A percentile compares a stretch with the other conserved stretches of the same genome.
phyloP scores from a whole-genome alignment of 345 rosid genomes.

The Excoecaria cochinchinensis region DNA sequence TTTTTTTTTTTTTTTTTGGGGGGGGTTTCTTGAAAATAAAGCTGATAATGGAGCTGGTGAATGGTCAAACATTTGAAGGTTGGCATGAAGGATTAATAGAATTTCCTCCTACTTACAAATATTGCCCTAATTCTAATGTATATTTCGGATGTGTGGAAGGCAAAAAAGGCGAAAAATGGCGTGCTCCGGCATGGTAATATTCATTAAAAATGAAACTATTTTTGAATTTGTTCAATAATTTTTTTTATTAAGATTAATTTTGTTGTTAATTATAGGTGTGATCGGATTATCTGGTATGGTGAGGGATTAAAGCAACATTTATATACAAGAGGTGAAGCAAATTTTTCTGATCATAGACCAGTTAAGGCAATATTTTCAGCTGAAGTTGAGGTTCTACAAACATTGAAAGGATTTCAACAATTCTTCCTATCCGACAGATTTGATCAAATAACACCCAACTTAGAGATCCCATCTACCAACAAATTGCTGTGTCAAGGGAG shows the following conservation, averaged over 20 bases:
- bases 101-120: constrained; percentile 82
- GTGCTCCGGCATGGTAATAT: constrained; percentile 77
- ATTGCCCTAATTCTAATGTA: constrained; percentile 54
- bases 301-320: constrained; percentile 57
- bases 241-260: background rate
- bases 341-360: constrained; percentile 76
- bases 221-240: background rate
- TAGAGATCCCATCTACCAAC: constrained; percentile 30
- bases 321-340: constrained; percentile 63
- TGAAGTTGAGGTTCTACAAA: constrained; percentile 35
- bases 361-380: constrained; percentile 61
- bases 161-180: constrained; percentile 52
- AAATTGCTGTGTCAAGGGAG: constrained; percentile 29
- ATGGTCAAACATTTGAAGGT: constrained; percentile 53
- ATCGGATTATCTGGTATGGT: constrained; percentile 74
- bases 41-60: constrained; percentile 59
- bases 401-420: constrained; percentile 34
- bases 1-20: background rate
- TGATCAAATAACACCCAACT: constrained; percentile 31
- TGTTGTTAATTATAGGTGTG: constrained; percentile 43
- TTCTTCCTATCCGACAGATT: constrained; percentile 56
- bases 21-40: constrained; percentile 24
- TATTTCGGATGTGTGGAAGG: constrained; percentile 56
- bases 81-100: constrained; percentile 69
- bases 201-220: background rate